A percentile compares a stretch with the other conserved stretches of the same genome.
These are phyloP conservation scores for Limonium bicolor DNA, from an alignment of 148 eudicot genomes.

Conservation along the genomic window DNA sequence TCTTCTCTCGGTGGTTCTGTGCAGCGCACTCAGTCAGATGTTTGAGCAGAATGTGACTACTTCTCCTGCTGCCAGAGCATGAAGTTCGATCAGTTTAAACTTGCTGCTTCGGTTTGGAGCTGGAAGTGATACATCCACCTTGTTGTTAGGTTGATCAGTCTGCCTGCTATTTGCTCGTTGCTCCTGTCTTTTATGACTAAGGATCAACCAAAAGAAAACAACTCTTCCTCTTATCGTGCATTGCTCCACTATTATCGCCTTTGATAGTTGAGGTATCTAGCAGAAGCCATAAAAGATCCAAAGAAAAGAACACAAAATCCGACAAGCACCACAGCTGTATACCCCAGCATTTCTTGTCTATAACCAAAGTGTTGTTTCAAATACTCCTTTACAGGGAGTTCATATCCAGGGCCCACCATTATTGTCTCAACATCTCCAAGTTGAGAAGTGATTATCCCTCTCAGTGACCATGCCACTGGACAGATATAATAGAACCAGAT, in stretches of 20 bases:
- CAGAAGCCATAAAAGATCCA: slow-evolving; percentile 37
- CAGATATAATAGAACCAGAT: slow-evolving; percentile 79
- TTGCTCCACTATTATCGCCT: slow-evolving; percentile 23
- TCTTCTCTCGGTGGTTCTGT: no score
- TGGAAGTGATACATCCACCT: no score
- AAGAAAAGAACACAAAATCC: slow-evolving; percentile 46
- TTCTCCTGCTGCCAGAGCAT: no score
- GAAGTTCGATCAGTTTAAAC: no score
- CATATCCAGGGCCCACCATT: slow-evolving; percentile 32
- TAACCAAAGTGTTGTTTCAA: slow-evolving; percentile 35
- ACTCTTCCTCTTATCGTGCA: no score
- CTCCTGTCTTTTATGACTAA: no score
- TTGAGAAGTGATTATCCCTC: slow-evolving; percentile 61
- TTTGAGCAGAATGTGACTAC: no score
- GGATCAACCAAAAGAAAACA: no score
- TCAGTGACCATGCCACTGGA: slow-evolving; percentile 71
- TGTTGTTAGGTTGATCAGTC: no score
- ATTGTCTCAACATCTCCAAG: slow-evolving; percentile 60
- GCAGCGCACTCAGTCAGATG: no score
- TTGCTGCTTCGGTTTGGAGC: no score
- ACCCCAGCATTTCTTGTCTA: slow-evolving; percentile 36
- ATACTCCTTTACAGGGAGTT: slow-evolving; percentile 54
- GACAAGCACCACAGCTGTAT: slow-evolving; percentile 27
- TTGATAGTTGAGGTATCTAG: slow-evolving; percentile 67
- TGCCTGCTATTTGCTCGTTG: no score